phyloP scores from a whole-genome alignment of 2,329 filamentous ascomycete genomes.

The Botrytis deweyae region DNA sequence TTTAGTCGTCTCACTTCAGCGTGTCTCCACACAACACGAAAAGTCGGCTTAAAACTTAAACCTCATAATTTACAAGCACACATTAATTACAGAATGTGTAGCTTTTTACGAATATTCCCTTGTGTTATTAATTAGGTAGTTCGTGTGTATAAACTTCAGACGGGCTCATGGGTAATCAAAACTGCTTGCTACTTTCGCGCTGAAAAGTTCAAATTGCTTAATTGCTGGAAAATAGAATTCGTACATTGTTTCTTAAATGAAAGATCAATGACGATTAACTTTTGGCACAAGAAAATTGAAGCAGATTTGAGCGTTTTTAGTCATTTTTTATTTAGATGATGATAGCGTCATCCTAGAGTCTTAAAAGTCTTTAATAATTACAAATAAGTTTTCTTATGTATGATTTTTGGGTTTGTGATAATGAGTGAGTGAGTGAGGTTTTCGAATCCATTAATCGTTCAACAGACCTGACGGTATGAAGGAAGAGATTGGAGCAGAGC shows the following conservation, averaged over 20 bases:
- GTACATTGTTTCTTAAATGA: background rate
- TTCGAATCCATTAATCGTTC: background rate
- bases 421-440: background rate
- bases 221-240: slow-evolving; percentile 8
- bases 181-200: slow-evolving; percentile 20
- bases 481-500: background rate
- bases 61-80: slow-evolving; percentile 19
- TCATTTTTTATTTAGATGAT: slow-evolving; percentile 18
- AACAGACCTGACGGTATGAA: background rate
- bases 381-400: slow-evolving; percentile 9
- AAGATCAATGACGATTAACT: slow-evolving; percentile 5
- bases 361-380: slow-evolving; percentile 20
- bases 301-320: slow-evolving; percentile 23
- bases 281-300: slow-evolving; percentile 19
- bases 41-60: slow-evolving; percentile 64
- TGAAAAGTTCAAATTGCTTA: slow-evolving; percentile 19
- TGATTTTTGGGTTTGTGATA: background rate
- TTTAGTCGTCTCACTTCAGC: slow-evolving; percentile 80
- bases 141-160: slow-evolving; percentile 22
- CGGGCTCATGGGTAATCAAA: slow-evolving; percentile 12
- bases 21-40: slow-evolving; percentile 89
- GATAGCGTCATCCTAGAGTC: slow-evolving; percentile 19
- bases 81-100: slow-evolving; percentile 17
- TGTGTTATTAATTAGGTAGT: slow-evolving; percentile 22
- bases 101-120: slow-evolving; percentile 15